Evolutionary conservation across 768 basidiomycete genomes (phyloP), one percentile per base, ranked within the genome.

Genomic region (Mycena sanguinolenta): DNA sequence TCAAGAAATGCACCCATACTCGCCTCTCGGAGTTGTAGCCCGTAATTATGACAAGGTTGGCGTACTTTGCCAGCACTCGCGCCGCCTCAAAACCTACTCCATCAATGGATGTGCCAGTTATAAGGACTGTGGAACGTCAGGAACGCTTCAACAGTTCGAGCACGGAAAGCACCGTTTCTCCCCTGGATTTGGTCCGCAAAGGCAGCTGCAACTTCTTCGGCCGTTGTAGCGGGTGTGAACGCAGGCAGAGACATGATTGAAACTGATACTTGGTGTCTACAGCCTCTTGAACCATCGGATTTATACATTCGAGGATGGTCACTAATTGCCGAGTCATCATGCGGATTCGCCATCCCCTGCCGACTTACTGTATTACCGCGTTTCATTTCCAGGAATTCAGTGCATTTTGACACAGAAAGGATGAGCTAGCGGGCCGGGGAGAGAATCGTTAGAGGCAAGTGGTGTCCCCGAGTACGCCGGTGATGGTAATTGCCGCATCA

Each of bases 81-180:
- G 61, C 61, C 8, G 61, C 32, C 25, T 63, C 61, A n/a, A 63
- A 63, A 19, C 61, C 61, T 4, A 63, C 53, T 3, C 61, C 61
- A 19, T 53, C 27, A 14, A 63, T 53, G 2, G 46, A 52, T 23
- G 61, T 63, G 2, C 61, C 61, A 27, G 61, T 63, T 21, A 63
- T 53, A 32, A 63, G n/a, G 5, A 63, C 61, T 63, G 34, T n/a
- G 2, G 14, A 30, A 32, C 2, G 34, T 50, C 25, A 42, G 58
- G n/a, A 46, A 0, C 19, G 3, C 12, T 63, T 36, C n/a, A 25
- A 21, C n/a, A 23, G 28, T 0, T n/a, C n/a, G 1, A 7, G 2
- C 23, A 6, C 17, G 19, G 16, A 52, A 32, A 16, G 23, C 25
- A 63, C 61, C 61, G 27, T 63, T 63, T 39, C 52, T 63, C 3